Percentiles rank a stretch among this genome's conserved stretches.
These are phyloP conservation scores for Xylaria sp. DNA, from an alignment of 2,329 filamentous ascomycete genomes.

Conservation along the genomic window DNA sequence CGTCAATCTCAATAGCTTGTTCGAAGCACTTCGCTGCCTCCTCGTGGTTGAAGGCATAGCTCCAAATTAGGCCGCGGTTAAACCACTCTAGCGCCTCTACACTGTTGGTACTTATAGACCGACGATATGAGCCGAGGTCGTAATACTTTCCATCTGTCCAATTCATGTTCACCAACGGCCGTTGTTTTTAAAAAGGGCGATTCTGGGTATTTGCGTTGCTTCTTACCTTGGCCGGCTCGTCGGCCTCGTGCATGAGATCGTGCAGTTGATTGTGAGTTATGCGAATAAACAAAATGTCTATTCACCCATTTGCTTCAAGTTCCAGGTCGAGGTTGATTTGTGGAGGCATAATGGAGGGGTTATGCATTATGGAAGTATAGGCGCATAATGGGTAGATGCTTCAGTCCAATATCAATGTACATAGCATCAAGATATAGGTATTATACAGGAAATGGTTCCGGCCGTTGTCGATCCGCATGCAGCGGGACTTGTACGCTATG, in stretches of 20 bases:
- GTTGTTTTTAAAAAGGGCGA: not conserved
- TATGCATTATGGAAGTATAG: too few relatives aligned
- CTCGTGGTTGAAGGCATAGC: slow-evolving; percentile 77
- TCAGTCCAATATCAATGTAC: too few relatives aligned
- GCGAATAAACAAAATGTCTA: too few relatives aligned
- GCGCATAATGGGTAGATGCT: too few relatives aligned
- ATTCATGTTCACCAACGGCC: slow-evolving; percentile 14
- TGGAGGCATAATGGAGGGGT: too few relatives aligned
- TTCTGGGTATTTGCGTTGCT: not conserved
- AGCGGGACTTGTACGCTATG: too few relatives aligned
- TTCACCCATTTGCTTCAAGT: too few relatives aligned
- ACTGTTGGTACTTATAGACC: slow-evolving; percentile 59
- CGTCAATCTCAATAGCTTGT: slow-evolving; percentile 60
- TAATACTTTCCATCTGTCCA: slow-evolving; percentile 53
- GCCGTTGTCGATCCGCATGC: too few relatives aligned
- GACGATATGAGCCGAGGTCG: slow-evolving; percentile 64
- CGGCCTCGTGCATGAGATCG: not conserved
- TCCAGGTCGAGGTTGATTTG: too few relatives aligned
- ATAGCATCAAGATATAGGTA: too few relatives aligned
- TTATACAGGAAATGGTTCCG: too few relatives aligned
- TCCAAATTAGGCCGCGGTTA: slow-evolving; percentile 74
- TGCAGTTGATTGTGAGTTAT: slow-evolving; percentile 2
- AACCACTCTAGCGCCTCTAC: slow-evolving; percentile 69
- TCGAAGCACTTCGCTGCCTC: slow-evolving; percentile 71
- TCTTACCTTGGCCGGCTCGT: not conserved